phyloP scores from a whole-genome alignment of 2,329 filamentous ascomycete species.

The Aspergillus fischeri region DNA sequence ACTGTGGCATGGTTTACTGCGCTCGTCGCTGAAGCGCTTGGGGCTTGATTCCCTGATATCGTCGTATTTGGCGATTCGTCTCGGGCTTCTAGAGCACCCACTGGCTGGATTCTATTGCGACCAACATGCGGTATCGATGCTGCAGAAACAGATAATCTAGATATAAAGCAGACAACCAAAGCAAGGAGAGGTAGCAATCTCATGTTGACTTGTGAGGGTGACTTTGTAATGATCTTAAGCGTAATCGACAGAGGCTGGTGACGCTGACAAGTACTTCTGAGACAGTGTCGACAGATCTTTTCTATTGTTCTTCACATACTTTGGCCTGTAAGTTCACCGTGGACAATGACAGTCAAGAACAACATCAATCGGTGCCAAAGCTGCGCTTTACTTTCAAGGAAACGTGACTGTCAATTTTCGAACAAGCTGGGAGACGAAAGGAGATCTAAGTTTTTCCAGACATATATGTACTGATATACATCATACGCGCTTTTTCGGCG shows the following conservation, averaged over 20 bases:
- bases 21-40: slow-evolving; percentile 1
- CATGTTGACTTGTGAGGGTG: slow-evolving; percentile 8
- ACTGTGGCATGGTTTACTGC: slow-evolving; percentile 9
- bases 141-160: slow-evolving; percentile 11
- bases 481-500: background rate
- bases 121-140: slow-evolving; percentile 7
- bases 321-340: slow-evolving; percentile 1
- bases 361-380: background rate
- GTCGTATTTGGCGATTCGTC: slow-evolving; percentile 10
- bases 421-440: background rate
- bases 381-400: slow-evolving; percentile 2
- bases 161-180: slow-evolving; percentile 10
- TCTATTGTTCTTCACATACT: slow-evolving; percentile 8
- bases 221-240: background rate
- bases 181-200: slow-evolving; percentile 8
- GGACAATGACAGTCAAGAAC: background rate
- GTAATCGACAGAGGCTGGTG: background rate
- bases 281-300: background rate
- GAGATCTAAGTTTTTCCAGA: slow-evolving; percentile 7
- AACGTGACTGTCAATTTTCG: slow-evolving; percentile 12
- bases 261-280: background rate
- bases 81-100: slow-evolving; percentile 4
- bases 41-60: slow-evolving; percentile 7
- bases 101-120: slow-evolving; percentile 3
- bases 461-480: slow-evolving; percentile 6